Evolutionary conservation across 257 asterid genomes (phyloP).

Genomic region (Gentiana macrophylla): DNA sequence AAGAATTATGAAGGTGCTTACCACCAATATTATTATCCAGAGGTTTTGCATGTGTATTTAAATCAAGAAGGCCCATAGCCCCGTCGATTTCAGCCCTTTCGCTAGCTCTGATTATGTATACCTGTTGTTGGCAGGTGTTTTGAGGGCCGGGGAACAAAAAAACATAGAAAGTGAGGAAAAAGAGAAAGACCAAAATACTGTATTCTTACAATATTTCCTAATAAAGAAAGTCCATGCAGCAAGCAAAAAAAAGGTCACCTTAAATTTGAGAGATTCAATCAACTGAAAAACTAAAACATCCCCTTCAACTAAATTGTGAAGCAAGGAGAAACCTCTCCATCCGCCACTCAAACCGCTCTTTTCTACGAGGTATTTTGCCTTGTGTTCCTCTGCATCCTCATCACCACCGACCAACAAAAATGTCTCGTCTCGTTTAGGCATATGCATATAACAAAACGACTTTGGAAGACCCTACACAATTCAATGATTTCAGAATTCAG

Average conservation of each 20-base stretch:
- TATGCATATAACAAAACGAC: slow-evolving; percentile 33
- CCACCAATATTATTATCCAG: slow-evolving; percentile 4
- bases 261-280: slow-evolving; percentile 40
- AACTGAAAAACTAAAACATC: slow-evolving; percentile 57
- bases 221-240: too few relatives aligned
- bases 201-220: too few relatives aligned
- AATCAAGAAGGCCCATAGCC: slow-evolving; percentile 23
- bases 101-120: slow-evolving; percentile 35
- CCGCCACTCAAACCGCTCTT: slow-evolving; percentile 30
- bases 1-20: too few relatives aligned
- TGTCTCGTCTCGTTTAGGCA: slow-evolving; percentile 38
- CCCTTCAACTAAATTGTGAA: slow-evolving; percentile 54
- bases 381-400: slow-evolving; percentile 19
- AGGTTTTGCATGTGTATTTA: slow-evolving; percentile 23
- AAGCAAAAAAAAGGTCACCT: slow-evolving; percentile 26
- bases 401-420: slow-evolving; percentile 41
- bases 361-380: slow-evolving; percentile 29
- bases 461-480: slow-evolving; percentile 40
- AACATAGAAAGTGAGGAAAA: not conserved
- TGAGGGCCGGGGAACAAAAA: slow-evolving; percentile 2
- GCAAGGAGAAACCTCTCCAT: slow-evolving; percentile 27
- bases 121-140: slow-evolving; percentile 18
- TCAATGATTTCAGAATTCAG: not conserved
- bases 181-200: too few relatives aligned
- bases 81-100: slow-evolving; percentile 36